Base-by-base conservation (phyloP, 495 filamentous ascomycete species). In the Hypoxylon intermedium region DNA sequence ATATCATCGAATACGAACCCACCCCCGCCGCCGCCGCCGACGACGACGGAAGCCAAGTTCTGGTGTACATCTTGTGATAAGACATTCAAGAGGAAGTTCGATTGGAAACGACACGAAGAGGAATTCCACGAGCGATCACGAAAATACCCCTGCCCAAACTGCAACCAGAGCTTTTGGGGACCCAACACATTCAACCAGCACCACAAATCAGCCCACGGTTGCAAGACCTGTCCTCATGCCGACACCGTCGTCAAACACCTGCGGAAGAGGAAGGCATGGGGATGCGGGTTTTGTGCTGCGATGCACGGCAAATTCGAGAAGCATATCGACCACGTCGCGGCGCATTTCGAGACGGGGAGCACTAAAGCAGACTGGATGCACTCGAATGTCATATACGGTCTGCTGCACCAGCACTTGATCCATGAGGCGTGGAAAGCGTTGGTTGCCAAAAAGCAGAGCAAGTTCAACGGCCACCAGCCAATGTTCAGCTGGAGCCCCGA, bases 61-160 rank as follows among this genome's bases (percentile, higher is more conserved):
- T 80, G 77, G 78, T 81, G 78, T 66, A 81, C 77, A 30, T 80
- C 76, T 43, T 81, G 78, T 62, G 74, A 79, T 40, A 77, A 77
- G 51, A 78, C 71, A 13, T 79, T 81, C 43, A 78, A 80, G 63
- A 71, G 77, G 51, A 81, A 81, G 64, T 79, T 79, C 53, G 78
- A 80, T 67, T 81, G 78, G 78, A 81, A 80, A 71, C 64, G 77
- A 11, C 78, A 81, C 66, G 77, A 80, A 48, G 78, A 81, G 61
- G 77, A 80, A 60, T 78, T 81, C 55, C 78, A 81, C 73, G 78
- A 81, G 60, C 75, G 78, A 31, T 77, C 76, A 55, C 75, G 76
- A 53, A 75, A 76, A 45, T 81, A 81, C 49, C 78, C 78, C 6
- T 81, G 78, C 52, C 74, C 75, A 7, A 71, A 65, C 63, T 81